Evolutionary conservation across 2,329 filamentous ascomycete species (phyloP).

Genomic region (Xylaria polymorpha): DNA sequence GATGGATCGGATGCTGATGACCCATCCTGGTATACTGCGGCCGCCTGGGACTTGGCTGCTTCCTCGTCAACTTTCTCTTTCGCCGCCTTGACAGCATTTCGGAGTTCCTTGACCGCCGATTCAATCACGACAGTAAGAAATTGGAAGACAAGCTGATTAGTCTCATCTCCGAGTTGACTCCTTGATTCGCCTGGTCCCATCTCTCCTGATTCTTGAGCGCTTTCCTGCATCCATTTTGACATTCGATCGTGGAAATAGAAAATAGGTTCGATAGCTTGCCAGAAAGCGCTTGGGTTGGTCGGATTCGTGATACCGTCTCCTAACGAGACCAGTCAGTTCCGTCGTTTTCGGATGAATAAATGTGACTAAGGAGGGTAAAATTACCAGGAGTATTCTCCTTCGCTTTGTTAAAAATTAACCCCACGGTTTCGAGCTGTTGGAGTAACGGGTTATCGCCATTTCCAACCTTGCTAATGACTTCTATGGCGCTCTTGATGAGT

Average conservation of each 20-base stretch:
- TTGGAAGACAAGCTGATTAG: conserved; percentile 48
- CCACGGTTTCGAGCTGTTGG: conserved; percentile 45
- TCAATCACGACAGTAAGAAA: conserved; percentile 49
- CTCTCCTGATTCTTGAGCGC: conserved; percentile 45
- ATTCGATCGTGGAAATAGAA: conserved; percentile 49
- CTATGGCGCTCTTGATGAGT: conserved; percentile 45
- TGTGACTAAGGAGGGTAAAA: neutral
- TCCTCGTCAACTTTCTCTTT: conserved; percentile 49
- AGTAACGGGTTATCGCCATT: conserved; percentile 42
- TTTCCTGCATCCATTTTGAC: conserved; percentile 48
- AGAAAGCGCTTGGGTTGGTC: conserved; percentile 46
- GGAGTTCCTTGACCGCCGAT: conserved; percentile 48
- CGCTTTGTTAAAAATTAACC: conserved; percentile 46
- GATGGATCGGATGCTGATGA: conserved; percentile 64
- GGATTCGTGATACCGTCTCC: conserved; percentile 38
- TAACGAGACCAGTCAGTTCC: neutral
- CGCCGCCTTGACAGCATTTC: conserved; percentile 48
- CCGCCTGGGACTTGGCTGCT: conserved; percentile 46
- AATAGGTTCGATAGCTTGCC: conserved; percentile 49
- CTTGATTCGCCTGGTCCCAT: conserved; percentile 39
- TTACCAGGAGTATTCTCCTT: conserved; percentile 27
- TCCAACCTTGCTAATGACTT: conserved; percentile 42
- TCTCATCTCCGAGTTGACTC: conserved; percentile 47
- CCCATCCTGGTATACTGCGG: conserved; percentile 45
- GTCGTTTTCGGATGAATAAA: neutral